Conservation (phyloP, 2,329 filamentous ascomycete species). For the Xylaria sp. region DNA sequence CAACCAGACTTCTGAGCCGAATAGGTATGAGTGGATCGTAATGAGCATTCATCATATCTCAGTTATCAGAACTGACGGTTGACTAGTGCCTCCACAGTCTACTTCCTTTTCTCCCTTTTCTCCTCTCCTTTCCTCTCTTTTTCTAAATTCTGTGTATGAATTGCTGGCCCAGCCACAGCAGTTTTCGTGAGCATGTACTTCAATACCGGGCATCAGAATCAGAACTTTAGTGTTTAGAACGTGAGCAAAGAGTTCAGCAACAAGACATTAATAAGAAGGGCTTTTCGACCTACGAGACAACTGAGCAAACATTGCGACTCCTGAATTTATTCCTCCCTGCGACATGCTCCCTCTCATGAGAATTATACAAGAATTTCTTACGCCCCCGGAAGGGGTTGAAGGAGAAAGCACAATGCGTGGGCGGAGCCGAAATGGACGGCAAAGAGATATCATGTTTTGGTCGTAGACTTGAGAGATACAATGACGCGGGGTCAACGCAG, state of each 20-base stretch:
- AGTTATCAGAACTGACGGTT: too few relatives aligned
- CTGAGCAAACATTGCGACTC: constrained; percentile 33
- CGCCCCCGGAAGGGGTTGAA: constrained; percentile 43
- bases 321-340: constrained; percentile 35
- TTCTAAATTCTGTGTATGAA: constrained; percentile 34
- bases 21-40: too few relatives aligned
- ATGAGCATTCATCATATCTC: too few relatives aligned
- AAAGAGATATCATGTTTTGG: too few relatives aligned
- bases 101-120: too few relatives aligned
- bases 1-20: too few relatives aligned
- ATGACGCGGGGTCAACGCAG: constrained; percentile 38
- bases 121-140: too few relatives aligned
- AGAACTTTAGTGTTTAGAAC: constrained; percentile 37
- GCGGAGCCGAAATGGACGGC: constrained; percentile 29
- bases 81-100: too few relatives aligned
- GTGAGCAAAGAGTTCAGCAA: constrained; percentile 32
- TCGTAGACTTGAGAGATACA: constrained; percentile 24
- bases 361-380: constrained; percentile 40
- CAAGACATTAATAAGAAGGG: constrained; percentile 21
- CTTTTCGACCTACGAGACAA: constrained; percentile 40
- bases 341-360: constrained; percentile 42
- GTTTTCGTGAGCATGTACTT: constrained; percentile 31
- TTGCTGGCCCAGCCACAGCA: constrained; percentile 31
- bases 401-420: constrained; percentile 24
- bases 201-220: constrained; percentile 42